These are phyloP conservation scores for Apophysomyces elegans DNA, from an alignment of 371 early-diverging fungal species.

Conservation along the genomic window DNA sequence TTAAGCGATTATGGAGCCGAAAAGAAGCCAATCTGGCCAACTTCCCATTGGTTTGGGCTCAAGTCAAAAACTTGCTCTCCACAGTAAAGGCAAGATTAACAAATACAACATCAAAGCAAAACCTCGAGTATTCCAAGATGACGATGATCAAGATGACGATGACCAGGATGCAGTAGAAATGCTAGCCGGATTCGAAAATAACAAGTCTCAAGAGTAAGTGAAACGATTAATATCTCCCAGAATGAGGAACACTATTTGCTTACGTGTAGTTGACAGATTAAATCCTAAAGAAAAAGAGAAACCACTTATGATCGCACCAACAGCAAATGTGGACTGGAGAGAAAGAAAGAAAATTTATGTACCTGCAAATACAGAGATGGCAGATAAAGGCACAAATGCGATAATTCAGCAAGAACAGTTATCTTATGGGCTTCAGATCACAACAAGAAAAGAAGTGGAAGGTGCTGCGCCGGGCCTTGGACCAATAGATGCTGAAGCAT, in stretches of 20 bases:
- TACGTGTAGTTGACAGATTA: constrained; percentile 29
- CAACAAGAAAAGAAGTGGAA: constrained; percentile 4
- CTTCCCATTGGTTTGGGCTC: background rate
- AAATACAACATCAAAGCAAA: background rate
- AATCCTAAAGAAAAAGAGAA: constrained; percentile 41
- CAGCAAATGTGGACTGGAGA: constrained; percentile 57
- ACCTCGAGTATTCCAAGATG: constrained; percentile 36
- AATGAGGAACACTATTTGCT: constrained; percentile 1
- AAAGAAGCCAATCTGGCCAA: background rate
- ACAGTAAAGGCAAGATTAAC: background rate
- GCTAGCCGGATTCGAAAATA: constrained; percentile 59
- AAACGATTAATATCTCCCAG: background rate
- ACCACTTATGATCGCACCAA: constrained; percentile 52
- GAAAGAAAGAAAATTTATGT: constrained; percentile 48
- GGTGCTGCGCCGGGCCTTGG: constrained; percentile 16
- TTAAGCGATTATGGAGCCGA: background rate
- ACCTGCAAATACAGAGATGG: constrained; percentile 32
- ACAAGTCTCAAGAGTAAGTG: constrained; percentile 55
- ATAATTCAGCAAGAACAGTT: constrained; percentile 15
- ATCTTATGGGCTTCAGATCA: constrained; percentile 29
- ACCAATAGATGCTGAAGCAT: constrained; percentile 13
- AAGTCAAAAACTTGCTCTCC: background rate
- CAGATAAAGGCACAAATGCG: constrained; percentile 25
- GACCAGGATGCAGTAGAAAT: constrained; percentile 42
- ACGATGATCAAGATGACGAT: constrained; percentile 42